Evolutionary conservation across 148 eudicot genomes (phyloP).

Genomic region (Arctostaphylos glauca): DNA sequence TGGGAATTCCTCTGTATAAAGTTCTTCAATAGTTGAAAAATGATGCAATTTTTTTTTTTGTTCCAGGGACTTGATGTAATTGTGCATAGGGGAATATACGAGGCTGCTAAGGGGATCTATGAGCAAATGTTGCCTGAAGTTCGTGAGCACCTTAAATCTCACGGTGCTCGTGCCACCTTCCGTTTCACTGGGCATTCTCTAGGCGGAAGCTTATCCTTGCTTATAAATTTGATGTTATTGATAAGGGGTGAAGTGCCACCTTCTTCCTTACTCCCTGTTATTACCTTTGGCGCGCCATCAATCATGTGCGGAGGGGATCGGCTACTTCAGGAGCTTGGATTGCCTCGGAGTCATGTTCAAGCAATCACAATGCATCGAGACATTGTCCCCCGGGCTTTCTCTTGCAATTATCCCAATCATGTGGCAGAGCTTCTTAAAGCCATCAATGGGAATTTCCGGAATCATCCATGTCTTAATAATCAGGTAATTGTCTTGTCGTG

Average conservation of each 20-base stretch:
- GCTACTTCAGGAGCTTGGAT: conserved; percentile 62
- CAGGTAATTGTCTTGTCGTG: conserved; percentile 45
- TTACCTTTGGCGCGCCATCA: conserved; percentile 85
- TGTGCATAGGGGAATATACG: conserved; percentile 98
- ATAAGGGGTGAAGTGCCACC: conserved; percentile 69
- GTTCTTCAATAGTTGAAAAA: not conserved
- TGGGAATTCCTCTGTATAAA: not conserved
- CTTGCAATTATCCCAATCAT: conserved; percentile 86
- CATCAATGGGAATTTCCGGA: conserved; percentile 76
- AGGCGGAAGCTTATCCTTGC: conserved; percentile 86
- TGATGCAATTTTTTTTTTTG: not conserved
- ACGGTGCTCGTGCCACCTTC: conserved; percentile 68
- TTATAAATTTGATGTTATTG: conserved; percentile 81
- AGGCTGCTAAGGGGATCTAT: conserved; percentile 96
- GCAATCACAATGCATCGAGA: conserved; percentile 90
- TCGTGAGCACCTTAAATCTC: conserved; percentile 53
- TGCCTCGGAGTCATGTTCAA: conserved; percentile 79
- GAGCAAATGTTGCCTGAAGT: conserved; percentile 90
- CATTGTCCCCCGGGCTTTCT: conserved; percentile 95
- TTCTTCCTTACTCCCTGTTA: conserved; percentile 80
- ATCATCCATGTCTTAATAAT: conserved; percentile 78
- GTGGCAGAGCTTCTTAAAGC: conserved; percentile 92
- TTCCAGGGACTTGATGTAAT: conserved; percentile 71
- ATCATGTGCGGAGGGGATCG: conserved; percentile 96
- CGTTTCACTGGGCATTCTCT: conserved; percentile 98